Evolutionary conservation across 2,329 filamentous ascomycete genomes (phyloP).

Genomic region (Cyphellophora attinorum): DNA sequence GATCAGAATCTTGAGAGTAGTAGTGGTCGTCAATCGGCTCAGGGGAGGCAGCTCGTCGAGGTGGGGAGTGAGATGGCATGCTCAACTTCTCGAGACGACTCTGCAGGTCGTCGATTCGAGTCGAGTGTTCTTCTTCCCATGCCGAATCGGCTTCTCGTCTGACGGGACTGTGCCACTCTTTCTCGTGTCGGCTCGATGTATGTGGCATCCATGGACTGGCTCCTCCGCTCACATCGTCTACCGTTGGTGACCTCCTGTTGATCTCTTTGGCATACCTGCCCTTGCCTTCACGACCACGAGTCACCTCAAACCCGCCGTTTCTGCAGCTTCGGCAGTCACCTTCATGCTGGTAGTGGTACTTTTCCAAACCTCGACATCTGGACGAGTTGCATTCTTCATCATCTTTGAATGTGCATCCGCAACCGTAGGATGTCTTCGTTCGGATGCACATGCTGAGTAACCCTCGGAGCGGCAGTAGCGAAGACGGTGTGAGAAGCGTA

Average conservation of each 20-base stretch:
- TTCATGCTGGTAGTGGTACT: slow-evolving; percentile 12
- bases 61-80: background rate
- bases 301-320: slow-evolving; percentile 11
- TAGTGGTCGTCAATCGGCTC: background rate
- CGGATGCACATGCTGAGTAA: slow-evolving; percentile 17
- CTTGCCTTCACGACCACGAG: slow-evolving; percentile 16
- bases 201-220: slow-evolving; percentile 12
- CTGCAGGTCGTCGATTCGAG: background rate
- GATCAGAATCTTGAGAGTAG: background rate
- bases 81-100: background rate
- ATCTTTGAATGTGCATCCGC: slow-evolving; percentile 16
- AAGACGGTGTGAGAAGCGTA: slow-evolving; percentile 11
- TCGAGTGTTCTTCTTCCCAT: slow-evolving; percentile 16
- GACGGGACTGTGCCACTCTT: slow-evolving; percentile 15
- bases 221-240: slow-evolving; percentile 6
- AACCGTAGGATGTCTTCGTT: slow-evolving; percentile 19
- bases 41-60: background rate
- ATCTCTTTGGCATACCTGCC: slow-evolving; percentile 15
- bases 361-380: slow-evolving; percentile 11
- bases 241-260: slow-evolving; percentile 3
- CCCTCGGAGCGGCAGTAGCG: slow-evolving; percentile 6
- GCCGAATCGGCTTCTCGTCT: slow-evolving; percentile 15
- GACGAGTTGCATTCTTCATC: slow-evolving; percentile 11
- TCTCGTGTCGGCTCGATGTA: slow-evolving; percentile 8
- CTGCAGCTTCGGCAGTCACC: slow-evolving; percentile 17